Percentiles rank a stretch among this genome's conserved stretches.
Evolutionary conservation across 2,329 filamentous ascomycete species (phyloP).

Genomic region (Aspergillus tanneri): DNA sequence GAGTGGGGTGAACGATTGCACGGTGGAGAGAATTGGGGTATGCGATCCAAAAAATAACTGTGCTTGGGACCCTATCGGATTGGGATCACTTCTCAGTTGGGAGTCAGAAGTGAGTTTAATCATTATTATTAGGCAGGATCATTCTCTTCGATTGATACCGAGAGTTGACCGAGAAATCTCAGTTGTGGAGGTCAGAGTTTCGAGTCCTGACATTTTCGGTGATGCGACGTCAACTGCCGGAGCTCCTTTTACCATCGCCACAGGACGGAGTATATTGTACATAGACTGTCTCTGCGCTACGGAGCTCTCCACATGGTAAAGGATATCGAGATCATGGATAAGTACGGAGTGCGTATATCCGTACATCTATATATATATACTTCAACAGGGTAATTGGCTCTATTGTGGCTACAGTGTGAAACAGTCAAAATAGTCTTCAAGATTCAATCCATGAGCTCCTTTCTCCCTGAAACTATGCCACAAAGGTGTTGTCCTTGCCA

Average conservation of each 20-base stretch:
- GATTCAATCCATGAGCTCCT: neutral
- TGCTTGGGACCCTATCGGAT: neutral
- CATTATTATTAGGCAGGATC: neutral
- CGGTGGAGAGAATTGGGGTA: neutral
- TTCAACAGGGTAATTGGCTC: too few species aligned
- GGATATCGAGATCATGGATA: too few species aligned
- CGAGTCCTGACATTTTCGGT: neutral
- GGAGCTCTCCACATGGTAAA: too few species aligned
- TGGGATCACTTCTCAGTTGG: neutral
- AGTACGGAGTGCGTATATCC: too few species aligned
- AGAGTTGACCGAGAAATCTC: conserved; percentile 12
- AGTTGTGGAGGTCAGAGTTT: conserved; percentile 3
- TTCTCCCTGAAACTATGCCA: neutral
- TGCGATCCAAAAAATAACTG: neutral
- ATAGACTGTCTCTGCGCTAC: too few species aligned
- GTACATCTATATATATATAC: too few species aligned
- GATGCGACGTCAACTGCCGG: neutral
- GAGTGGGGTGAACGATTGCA: neutral
- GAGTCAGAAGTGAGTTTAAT: neutral
- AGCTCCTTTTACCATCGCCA: too few species aligned
- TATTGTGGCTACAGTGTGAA: too few species aligned
- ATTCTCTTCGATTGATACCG: neutral
- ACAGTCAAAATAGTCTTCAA: too few species aligned
- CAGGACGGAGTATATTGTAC: too few species aligned
- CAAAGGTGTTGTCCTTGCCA: neutral